Evolutionary conservation across 352 stramenopile species (phyloP), one percentile per base, ranked within the genome.

Genomic region (Pythium biforme): DNA sequence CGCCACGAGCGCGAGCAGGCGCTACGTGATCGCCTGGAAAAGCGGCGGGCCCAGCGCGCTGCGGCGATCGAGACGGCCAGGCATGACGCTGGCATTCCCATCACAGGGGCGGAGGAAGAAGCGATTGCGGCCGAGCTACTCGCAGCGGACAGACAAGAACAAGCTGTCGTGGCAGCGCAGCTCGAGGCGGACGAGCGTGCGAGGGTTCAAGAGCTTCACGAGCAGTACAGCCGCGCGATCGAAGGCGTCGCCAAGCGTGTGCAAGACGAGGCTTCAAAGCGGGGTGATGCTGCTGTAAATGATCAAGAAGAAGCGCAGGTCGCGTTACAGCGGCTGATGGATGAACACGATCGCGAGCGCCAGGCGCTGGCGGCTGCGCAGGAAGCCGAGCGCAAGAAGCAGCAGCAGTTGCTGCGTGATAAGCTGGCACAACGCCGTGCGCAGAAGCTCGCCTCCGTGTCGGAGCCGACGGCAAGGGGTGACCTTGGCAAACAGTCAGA

Each of bases 311-410:
- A 12, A 11, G 66, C 68, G 3, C 67, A 83, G 51, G 59, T 56
- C 1, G 76, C 87, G 34, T 69, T 85, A 0, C 57, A 76, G 26
- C 64, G 77, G 8, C 52, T 91, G 17, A 66, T 77, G 27, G 58
- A 76, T 12, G 82, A 91, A 52, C 78, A 89, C 41, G 45, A 64
- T 11, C 64, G 70, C 3, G 76, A 80, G 27, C 67, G 75, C 6
- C 62, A 61, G 1, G 52, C 60, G 0, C 66, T 86, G 4, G 58
- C 74, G 19, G 54, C 69, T 26, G 65, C 66, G 1, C 45, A 85
- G 34, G 55, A 57, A 8, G 50, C 26, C 26, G 69, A 48, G 68
- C 71, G 39, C 61, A 86, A 45, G 26, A 73, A 68, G 33, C 77
- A 84, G 14, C 76, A 85, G 41, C 59, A 68, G 1, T 68, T 70